A percentile compares a stretch with the other conserved stretches of the same genome.
phyloP scores from a whole-genome alignment of 257 asterid genomes.

The Jaltomata sinuosa region DNA sequence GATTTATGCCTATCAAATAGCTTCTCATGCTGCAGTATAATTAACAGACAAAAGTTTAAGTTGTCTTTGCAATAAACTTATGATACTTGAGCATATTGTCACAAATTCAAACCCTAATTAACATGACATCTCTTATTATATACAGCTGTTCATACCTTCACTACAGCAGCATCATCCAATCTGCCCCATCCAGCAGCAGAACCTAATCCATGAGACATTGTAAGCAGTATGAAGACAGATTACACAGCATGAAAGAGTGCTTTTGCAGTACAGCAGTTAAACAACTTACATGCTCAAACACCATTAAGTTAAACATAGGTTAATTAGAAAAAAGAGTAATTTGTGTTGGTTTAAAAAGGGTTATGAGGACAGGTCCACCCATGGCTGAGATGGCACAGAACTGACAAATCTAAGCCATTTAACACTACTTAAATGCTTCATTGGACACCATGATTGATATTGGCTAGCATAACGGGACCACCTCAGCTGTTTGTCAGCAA shows the following conservation, averaged over 20 bases:
- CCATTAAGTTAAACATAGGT: neutral
- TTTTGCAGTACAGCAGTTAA: neutral
- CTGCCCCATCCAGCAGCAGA: conserved; percentile 99
- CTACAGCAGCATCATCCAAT: conserved; percentile 90
- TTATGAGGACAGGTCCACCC: neutral
- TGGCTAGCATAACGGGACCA: neutral
- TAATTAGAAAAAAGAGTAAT: neutral
- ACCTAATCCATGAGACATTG: conserved; percentile 44
- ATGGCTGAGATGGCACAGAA: neutral
- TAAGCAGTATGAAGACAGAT: neutral
- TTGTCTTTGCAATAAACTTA: neutral
- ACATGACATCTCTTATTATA: neutral
- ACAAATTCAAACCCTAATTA: neutral
- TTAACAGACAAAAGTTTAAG: neutral
- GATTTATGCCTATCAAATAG: neutral
- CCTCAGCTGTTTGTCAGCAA: neutral
- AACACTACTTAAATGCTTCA: neutral
- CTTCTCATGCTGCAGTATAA: neutral
- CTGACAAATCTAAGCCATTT: neutral
- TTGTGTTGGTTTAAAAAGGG: neutral
- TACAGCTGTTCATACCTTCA: conserved; percentile 51
- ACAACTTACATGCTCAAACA: neutral
- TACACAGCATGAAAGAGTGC: neutral
- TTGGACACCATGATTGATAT: neutral
- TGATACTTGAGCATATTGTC: neutral